Percentiles rank a stretch among this genome's conserved stretches.
Evolutionary conservation across 2,329 filamentous ascomycete genomes (phyloP).

Genomic region (Periconia macrospinosa): DNA sequence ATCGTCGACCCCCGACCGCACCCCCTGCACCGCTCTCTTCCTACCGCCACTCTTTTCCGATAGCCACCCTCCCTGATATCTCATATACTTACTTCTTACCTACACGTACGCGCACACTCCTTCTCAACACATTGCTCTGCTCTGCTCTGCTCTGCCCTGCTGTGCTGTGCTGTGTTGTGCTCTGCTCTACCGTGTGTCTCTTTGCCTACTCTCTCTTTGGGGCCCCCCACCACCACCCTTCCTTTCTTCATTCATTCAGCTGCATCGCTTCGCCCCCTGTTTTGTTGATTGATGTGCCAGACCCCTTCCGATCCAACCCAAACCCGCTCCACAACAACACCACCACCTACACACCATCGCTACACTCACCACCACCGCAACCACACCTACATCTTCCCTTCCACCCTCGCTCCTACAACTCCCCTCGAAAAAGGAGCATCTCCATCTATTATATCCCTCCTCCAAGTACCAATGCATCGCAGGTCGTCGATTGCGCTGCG

Average conservation of each 20-base stretch:
- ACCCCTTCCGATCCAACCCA: neutral
- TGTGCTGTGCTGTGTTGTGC: neutral
- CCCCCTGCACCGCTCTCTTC: constrained; percentile 1
- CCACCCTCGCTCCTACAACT: neutral
- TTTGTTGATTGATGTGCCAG: neutral
- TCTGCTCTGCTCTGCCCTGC: too few relatives aligned
- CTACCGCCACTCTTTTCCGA: neutral
- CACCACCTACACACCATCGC: neutral
- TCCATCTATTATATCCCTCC: neutral
- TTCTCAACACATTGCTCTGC: neutral
- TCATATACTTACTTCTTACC: too few relatives aligned
- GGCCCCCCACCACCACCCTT: neutral
- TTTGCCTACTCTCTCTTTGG: neutral
- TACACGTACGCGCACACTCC: constrained; percentile 1
- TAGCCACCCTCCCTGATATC: neutral
- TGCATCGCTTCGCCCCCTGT: too few relatives aligned
- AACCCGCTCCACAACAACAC: neutral
- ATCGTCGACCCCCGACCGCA: neutral
- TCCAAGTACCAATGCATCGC: constrained; percentile 35
- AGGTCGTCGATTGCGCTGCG: constrained; percentile 39
- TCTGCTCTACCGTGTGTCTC: neutral
- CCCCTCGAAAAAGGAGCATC: neutral
- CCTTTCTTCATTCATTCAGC: neutral
- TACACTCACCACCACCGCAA: neutral
- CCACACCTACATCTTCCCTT: neutral